Conservation (phyloP, 345 rosid species). For the Orychophragmus violaceus region DNA sequence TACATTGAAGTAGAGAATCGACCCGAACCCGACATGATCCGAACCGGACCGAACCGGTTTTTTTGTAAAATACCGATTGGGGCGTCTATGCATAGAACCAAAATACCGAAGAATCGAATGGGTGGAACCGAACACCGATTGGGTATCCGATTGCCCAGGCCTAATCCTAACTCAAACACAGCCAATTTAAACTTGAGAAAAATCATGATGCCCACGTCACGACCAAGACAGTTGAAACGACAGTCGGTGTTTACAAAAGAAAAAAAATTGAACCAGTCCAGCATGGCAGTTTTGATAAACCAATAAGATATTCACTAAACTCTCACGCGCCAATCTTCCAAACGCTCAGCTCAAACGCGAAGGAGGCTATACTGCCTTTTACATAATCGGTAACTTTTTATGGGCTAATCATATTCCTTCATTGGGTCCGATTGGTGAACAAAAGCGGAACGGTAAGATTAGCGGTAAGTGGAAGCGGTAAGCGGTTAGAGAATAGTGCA, state of each 20-base stretch:
- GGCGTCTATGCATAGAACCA: too few species aligned
- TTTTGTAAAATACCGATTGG: too few species aligned
- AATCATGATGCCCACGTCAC: constrained; percentile 19
- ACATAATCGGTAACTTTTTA: background rate
- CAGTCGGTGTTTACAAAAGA: background rate
- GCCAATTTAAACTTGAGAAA: background rate
- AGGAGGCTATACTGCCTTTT: background rate
- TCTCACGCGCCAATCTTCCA: background rate
- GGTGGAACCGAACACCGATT: too few species aligned
- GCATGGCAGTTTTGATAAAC: constrained; percentile 4
- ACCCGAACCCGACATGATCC: too few species aligned
- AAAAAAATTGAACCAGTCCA: background rate
- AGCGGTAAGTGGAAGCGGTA: too few species aligned
- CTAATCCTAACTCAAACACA: background rate
- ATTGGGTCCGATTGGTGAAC: too few species aligned
- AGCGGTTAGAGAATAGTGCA: too few species aligned
- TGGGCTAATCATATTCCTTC: background rate
- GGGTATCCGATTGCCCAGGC: too few species aligned
- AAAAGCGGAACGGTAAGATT: too few species aligned
- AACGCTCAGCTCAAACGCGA: background rate
- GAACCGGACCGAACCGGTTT: too few species aligned
- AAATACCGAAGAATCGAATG: too few species aligned
- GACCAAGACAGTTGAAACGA: background rate
- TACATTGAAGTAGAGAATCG: too few species aligned
- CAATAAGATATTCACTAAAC: background rate